Conservation (phyloP, 257 asterid genomes). For the Ehretia macrophylla region DNA sequence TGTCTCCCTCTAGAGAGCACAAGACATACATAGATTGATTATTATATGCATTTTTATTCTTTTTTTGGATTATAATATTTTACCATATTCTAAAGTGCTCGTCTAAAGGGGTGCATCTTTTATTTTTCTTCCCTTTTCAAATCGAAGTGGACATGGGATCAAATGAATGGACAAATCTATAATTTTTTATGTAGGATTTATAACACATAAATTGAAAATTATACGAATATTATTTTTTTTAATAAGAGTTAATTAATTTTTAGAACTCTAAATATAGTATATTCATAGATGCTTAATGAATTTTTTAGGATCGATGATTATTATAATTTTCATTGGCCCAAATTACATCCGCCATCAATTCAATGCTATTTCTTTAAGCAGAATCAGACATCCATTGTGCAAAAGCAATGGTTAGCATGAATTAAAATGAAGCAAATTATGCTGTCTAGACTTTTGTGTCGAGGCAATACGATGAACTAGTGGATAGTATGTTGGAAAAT, state of each 20-base stretch:
- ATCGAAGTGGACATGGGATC: slow-evolving; percentile 11
- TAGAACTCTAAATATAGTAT: too few species aligned
- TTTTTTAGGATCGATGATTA: too few species aligned
- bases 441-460: not conserved
- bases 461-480: not conserved
- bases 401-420: not conserved
- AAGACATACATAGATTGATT: too few species aligned
- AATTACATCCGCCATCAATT: too few species aligned
- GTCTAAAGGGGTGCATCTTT: not conserved
- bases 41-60: not conserved
- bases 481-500: not conserved
- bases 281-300: too few species aligned
- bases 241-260: too few species aligned
- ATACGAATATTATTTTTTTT: too few species aligned
- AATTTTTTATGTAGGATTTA: too few species aligned
- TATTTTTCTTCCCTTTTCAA: not conserved
- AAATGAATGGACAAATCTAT: too few species aligned
- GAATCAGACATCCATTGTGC: slow-evolving; percentile 21
- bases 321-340: too few species aligned
- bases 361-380: slow-evolving; percentile 4
- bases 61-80: not conserved
- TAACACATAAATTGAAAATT: too few species aligned
- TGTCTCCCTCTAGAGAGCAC: not conserved
- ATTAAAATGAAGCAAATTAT: not conserved
- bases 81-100: not conserved